Conservation (phyloP, 306 rosid species). For the Quercus mongolica region DNA sequence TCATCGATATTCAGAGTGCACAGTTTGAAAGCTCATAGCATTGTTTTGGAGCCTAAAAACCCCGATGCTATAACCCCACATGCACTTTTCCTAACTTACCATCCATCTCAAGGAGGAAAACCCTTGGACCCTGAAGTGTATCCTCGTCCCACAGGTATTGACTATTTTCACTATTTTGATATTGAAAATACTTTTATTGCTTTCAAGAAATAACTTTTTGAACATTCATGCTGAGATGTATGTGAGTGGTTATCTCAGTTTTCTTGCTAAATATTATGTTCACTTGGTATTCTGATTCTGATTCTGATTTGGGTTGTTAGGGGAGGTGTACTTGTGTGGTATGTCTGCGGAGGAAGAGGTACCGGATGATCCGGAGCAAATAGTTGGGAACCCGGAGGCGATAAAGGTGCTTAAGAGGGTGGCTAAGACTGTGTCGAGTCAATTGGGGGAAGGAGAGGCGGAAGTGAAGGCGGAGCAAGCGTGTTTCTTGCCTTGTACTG, state of each 20-base stretch:
- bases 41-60: slow-evolving; percentile 71
- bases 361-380: slow-evolving; percentile 71
- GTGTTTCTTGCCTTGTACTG: slow-evolving; percentile 77
- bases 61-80: slow-evolving; percentile 58
- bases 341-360: slow-evolving; percentile 70
- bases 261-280: too few species aligned
- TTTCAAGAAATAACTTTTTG: too few species aligned
- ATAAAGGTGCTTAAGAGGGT: slow-evolving; percentile 62
- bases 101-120: slow-evolving; percentile 31
- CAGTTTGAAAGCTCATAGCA: slow-evolving; percentile 74
- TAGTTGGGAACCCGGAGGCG: slow-evolving; percentile 48
- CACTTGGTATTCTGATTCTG: too few species aligned
- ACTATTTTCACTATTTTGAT: background rate
- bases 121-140: slow-evolving; percentile 81
- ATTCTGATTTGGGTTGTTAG: slow-evolving; percentile 44
- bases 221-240: too few species aligned
- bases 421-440: slow-evolving; percentile 73
- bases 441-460: slow-evolving; percentile 60
- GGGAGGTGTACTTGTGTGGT: slow-evolving; percentile 92
- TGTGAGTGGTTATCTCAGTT: too few species aligned
- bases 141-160: slow-evolving; percentile 84
- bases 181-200: too few species aligned
- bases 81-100: slow-evolving; percentile 66
- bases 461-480: slow-evolving; percentile 84
- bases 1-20: slow-evolving; percentile 58